Evolutionary conservation across 176 grass and related monocot species (phyloP), one percentile per base, ranked within the genome.

Genomic region (Thalia dealbata): DNA sequence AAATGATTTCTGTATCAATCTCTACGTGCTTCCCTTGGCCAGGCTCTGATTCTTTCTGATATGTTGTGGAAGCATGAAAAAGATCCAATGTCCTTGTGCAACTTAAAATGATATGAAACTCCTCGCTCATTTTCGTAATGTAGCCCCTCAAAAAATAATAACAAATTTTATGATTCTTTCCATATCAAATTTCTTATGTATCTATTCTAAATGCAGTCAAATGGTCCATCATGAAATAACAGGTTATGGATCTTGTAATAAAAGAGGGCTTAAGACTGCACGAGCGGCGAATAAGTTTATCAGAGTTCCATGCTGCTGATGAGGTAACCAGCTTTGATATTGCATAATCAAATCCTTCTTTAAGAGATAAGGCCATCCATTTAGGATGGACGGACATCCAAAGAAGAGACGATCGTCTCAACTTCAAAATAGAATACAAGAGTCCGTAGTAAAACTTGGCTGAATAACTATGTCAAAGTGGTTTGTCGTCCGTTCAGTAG

Each of bases 221-320:
- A n/a, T 59, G 56, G 7, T 58, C 52, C 79, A n/a, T 67, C 3
- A 14, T 45, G 24, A 84, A 84, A 86, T 76, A 60, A 78, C 70
- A 97, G 93, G 93, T 97, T 30, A 92, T 92, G 89, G 85, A 97
- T 90, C 89, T 97, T 87, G 83, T 97, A 19, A 66, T 88, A 22
- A 84, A 92, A 84, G 85, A 97, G 73, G 88, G 84, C 13, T 74
- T 92, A 48, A 83, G 88, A 50, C 80, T 97, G 74, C 83, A 77
- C 84, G 89, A 97, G 82, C 85, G 87, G 11, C 84, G 87, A 19
- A 97, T 97, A 75, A 97, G 93, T 84, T 76, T 97, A 76, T 97
- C 93, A 67, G 93, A 97, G 88, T 97, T 97, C 70, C 93, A 97
- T 79, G 82, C 93, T 78, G 93, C 93, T 64, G 93, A 97, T 67